Evolutionary conservation across 2,329 filamentous ascomycete genomes (phyloP).

Genomic region (Beauveria caledonica): DNA sequence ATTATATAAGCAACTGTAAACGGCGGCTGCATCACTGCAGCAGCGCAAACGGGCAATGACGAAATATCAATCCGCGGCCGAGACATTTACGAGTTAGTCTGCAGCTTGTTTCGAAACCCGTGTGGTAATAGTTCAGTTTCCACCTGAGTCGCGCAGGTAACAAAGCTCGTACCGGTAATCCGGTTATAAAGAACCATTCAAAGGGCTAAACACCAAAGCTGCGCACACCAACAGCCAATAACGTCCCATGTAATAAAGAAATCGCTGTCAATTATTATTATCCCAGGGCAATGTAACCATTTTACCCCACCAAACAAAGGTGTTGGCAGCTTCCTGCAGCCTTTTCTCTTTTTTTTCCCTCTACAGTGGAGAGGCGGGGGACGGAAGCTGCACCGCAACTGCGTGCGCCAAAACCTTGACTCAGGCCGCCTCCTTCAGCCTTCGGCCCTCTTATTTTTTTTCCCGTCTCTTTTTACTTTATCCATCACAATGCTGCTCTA

Average conservation of each 20-base stretch:
- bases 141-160: no score
- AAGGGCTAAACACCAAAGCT: not conserved
- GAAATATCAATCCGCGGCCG: no score
- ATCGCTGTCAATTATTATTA: not conserved
- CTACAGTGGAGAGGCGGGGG: slow-evolving; percentile 3
- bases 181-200: no score
- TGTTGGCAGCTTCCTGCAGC: not conserved
- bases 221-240: not conserved
- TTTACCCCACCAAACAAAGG: not conserved
- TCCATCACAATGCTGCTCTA: slow-evolving; percentile 11
- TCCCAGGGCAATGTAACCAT: not conserved
- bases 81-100: no score
- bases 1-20: no score
- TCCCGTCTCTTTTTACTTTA: not conserved
- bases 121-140: no score
- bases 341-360: not conserved
- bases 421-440: not conserved
- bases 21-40: no score
- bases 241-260: not conserved
- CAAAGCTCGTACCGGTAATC: no score
- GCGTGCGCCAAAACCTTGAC: not conserved
- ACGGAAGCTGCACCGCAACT: not conserved
- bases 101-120: no score
- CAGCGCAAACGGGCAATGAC: no score
- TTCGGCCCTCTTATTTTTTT: not conserved